phyloP scores from a whole-genome alignment of 306 rosid species.

The Rosa multiflora region DNA sequence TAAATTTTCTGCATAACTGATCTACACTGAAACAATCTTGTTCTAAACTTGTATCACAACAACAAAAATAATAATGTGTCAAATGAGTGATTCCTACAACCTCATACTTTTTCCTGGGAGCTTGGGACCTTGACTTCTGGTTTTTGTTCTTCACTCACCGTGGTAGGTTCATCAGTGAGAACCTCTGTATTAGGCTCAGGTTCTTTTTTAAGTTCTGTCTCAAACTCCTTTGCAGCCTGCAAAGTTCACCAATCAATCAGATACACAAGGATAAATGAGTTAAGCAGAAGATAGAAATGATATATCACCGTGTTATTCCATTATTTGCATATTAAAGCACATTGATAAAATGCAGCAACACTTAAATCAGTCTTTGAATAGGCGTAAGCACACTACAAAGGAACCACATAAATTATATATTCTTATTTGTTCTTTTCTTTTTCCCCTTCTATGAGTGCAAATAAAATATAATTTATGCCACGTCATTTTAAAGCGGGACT shows the following conservation, averaged over 20 bases:
- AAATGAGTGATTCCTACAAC: conserved; percentile 21
- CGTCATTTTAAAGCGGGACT: background rate
- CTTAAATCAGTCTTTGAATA: background rate
- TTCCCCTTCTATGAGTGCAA: conserved; percentile 1
- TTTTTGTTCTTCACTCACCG: conserved; percentile 55
- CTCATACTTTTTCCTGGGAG: conserved; percentile 72
- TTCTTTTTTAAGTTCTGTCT: conserved; percentile 78
- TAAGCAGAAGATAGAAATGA: background rate
- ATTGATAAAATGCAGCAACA: background rate
- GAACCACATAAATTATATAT: background rate
- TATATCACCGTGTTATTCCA: background rate
- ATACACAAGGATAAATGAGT: conserved; percentile 2
- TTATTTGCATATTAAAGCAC: background rate
- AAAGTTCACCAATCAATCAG: conserved; percentile 29
- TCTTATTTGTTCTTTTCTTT: background rate
- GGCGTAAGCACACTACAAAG: background rate
- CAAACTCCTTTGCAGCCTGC: conserved; percentile 98
- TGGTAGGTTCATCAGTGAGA: conserved; percentile 43
- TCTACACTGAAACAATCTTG: background rate
- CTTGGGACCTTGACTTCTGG: conserved; percentile 55
- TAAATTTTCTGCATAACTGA: conserved; percentile 8
- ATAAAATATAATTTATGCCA: background rate
- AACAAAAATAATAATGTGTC: background rate
- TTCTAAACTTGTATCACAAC: conserved; percentile 8
- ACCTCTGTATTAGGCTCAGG: conserved; percentile 48